phyloP scores from a whole-genome alignment of 805 yeast species.

The Kodamaea nitidulidarum region DNA sequence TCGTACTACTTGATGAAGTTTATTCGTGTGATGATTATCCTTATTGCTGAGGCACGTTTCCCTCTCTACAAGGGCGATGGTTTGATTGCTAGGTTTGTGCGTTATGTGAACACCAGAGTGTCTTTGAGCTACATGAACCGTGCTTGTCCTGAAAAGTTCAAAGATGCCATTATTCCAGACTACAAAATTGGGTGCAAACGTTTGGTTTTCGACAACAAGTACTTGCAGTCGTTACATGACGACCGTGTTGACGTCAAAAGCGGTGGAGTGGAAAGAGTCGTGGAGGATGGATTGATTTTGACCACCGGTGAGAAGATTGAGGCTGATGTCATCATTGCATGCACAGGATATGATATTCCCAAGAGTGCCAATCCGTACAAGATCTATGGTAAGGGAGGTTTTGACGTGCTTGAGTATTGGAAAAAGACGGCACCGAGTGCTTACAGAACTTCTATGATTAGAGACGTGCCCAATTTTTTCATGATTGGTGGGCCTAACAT shows the following conservation, averaged over 20 bases:
- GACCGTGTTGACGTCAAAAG: constrained; percentile 25
- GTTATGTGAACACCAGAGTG: constrained; percentile 20
- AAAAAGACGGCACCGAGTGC: constrained; percentile 29
- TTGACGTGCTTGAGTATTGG: constrained; percentile 24
- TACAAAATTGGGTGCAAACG: constrained; percentile 42
- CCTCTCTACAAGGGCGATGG: constrained; percentile 35
- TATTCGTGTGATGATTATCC: constrained; percentile 25
- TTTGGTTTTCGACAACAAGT: constrained; percentile 34
- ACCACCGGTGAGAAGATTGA: constrained; percentile 23
- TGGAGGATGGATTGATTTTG: constrained; percentile 27
- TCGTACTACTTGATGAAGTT: constrained; percentile 26
- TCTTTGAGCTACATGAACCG: constrained; percentile 24
- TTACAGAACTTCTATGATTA: constrained; percentile 31
- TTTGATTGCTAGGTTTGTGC: constrained; percentile 20
- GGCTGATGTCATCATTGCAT: constrained; percentile 39
- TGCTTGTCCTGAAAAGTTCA: constrained; percentile 31
- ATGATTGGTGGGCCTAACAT: constrained; percentile 39
- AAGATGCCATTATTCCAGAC: constrained; percentile 31
- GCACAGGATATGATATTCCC: constrained; percentile 36
- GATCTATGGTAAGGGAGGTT: constrained; percentile 26
- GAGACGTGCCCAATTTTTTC: constrained; percentile 34
- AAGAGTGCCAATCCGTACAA: constrained; percentile 16
- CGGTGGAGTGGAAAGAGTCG: constrained; percentile 22
- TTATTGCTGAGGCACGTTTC: constrained; percentile 30
- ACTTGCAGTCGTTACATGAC: constrained; percentile 31